A percentile compares a stretch with the other conserved stretches of the same genome.
These are phyloP conservation scores for Nakazawaea pomicola DNA, from an alignment of 805 yeast species.

Conservation along the genomic window DNA sequence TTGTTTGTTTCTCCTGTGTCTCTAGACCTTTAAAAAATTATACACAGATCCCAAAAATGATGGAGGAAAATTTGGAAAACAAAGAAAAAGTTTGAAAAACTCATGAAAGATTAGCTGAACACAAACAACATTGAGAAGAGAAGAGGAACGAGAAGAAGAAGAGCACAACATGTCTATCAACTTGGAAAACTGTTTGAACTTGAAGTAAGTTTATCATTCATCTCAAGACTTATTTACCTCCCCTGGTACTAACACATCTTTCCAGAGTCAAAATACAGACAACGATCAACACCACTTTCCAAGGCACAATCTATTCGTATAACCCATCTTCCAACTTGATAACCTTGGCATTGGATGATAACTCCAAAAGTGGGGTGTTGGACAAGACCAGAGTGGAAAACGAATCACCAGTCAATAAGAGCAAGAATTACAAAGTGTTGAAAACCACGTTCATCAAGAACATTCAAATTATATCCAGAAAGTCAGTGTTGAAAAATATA, in stretches of 20 bases:
- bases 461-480: conserved; percentile 40
- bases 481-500: conserved; percentile 15
- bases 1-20: too few species aligned
- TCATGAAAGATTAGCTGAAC: not conserved
- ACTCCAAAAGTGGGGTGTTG: conserved; percentile 18
- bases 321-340: conserved; percentile 44
- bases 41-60: too few species aligned
- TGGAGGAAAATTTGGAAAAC: too few species aligned
- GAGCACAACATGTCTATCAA: conserved; percentile 18
- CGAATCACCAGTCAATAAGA: conserved; percentile 11
- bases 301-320: conserved; percentile 63
- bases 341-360: conserved; percentile 26
- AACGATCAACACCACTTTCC: conserved; percentile 46
- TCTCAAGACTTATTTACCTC: too few species aligned
- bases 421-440: conserved; percentile 41
- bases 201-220: conserved; percentile 29
- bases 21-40: too few species aligned
- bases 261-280: conserved; percentile 57
- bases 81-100: not conserved
- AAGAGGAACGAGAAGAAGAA: conserved; percentile 23
- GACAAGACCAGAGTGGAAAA: conserved; percentile 8
- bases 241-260: not conserved
- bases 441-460: conserved; percentile 55
- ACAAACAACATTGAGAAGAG: conserved; percentile 15
- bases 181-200: conserved; percentile 28